Evolutionary conservation across 2,329 filamentous ascomycete genomes (phyloP).

Genomic region (Aspergillus aculeatinus): DNA sequence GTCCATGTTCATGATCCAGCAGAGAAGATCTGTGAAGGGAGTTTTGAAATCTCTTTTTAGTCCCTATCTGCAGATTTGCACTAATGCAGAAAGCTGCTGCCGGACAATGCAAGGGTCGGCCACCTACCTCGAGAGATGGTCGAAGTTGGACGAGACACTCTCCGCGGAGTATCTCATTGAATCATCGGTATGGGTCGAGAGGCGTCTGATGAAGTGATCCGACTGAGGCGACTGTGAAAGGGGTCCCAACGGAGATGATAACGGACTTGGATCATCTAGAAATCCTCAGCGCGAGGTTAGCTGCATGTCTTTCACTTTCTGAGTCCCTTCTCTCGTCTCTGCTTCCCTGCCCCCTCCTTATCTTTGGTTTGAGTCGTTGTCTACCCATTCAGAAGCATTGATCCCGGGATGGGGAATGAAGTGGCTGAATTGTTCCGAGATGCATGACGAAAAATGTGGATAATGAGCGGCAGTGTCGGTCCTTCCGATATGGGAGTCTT

Average conservation of each 20-base stretch:
- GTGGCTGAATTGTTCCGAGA: constrained; percentile 12
- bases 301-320: constrained; percentile 2
- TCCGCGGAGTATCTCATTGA: constrained; percentile 75
- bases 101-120: constrained; percentile 19
- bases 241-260: constrained; percentile 39
- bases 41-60: constrained; percentile 19
- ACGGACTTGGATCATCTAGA: constrained; percentile 41
- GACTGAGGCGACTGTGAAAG: constrained; percentile 38
- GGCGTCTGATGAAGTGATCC: constrained; percentile 45
- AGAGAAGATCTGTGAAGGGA: constrained; percentile 66
- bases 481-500: neutral
- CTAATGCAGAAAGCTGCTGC: neutral
- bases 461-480: constrained; percentile 2
- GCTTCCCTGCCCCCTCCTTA: neutral
- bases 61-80: constrained; percentile 6
- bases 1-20: constrained; percentile 83
- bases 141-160: constrained; percentile 65
- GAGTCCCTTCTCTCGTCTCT: neutral
- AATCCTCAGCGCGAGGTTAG: constrained; percentile 16
- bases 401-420: constrained; percentile 9
- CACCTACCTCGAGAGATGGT: constrained; percentile 71
- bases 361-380: neutral
- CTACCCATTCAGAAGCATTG: constrained; percentile 5
- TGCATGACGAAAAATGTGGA: constrained; percentile 11
- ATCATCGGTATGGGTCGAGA: constrained; percentile 54